A percentile compares a stretch with the other conserved stretches of the same genome.
Conservation (phyloP, 2,329 filamentous ascomycete species). For the Sporothrix globosa region DNA sequence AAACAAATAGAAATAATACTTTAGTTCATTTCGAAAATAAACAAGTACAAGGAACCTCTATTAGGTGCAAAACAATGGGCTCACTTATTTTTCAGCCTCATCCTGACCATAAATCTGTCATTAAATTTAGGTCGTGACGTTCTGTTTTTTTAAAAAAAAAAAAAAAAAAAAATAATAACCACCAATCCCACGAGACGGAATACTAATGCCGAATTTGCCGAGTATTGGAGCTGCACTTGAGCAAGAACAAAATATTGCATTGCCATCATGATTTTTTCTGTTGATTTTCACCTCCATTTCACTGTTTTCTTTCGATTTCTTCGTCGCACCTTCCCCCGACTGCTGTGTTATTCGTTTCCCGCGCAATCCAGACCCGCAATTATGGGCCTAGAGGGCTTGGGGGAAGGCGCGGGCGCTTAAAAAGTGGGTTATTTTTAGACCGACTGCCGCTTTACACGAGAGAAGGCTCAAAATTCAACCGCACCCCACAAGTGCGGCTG, state of each 20-base stretch:
- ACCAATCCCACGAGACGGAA: too few species aligned
- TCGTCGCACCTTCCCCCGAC: not conserved
- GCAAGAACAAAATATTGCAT: not conserved
- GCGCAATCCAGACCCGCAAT: not conserved
- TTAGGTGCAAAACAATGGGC: not conserved
- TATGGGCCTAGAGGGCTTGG: conserved; percentile 16
- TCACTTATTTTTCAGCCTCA: not conserved
- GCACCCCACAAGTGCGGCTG: not conserved
- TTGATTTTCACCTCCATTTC: not conserved
- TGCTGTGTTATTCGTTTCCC: not conserved
- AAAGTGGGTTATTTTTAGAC: conserved; percentile 27
- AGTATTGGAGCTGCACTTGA: not conserved
- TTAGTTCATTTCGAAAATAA: not conserved
- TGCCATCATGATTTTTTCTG: not conserved
- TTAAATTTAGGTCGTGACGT: too few species aligned
- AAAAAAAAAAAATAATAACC: not conserved
- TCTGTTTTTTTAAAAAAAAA: not conserved
- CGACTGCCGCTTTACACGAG: not conserved
- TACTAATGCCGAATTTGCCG: not conserved
- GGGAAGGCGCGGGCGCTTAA: conserved; percentile 29
- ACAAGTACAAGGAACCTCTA: not conserved
- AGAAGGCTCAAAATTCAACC: conserved; percentile 15
- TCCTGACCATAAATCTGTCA: not conserved
- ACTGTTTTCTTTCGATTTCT: not conserved
- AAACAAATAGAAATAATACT: not conserved